Evolutionary conservation across 2,329 filamentous ascomycete species (phyloP).

Genomic region (Raffaelea ambrosiae): DNA sequence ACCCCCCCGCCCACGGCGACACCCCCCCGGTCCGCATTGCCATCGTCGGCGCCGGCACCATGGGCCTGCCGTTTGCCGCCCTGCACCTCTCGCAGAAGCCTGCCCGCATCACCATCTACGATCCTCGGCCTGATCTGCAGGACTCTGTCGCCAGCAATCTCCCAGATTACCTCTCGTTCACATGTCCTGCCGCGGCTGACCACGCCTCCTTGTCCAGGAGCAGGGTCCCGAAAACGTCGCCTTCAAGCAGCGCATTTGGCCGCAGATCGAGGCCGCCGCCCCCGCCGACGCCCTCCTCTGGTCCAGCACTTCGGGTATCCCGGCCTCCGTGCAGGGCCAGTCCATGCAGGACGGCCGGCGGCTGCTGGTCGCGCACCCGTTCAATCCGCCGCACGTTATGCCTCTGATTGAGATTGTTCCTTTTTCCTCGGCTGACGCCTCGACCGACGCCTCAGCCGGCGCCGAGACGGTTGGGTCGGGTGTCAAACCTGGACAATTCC

Average conservation of each 20-base stretch:
- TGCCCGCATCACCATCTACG: constrained; percentile 2
- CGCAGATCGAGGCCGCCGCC: constrained; percentile 21
- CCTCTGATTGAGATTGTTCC: constrained; percentile 32
- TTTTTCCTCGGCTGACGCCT: too few species aligned
- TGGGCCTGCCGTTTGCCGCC: constrained; percentile 9
- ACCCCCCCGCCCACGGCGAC: too few species aligned
- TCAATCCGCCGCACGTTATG: constrained; percentile 40
- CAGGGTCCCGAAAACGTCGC: constrained; percentile 30
- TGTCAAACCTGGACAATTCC: too few species aligned
- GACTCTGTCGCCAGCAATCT: neutral
- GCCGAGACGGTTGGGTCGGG: too few species aligned
- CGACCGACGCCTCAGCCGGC: too few species aligned
- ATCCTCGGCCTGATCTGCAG: constrained; percentile 5
- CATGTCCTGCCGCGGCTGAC: too few species aligned
- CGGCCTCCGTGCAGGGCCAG: constrained; percentile 20
- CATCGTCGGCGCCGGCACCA: constrained; percentile 7
- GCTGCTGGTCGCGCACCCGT: constrained; percentile 36
- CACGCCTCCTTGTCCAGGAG: constrained; percentile 6
- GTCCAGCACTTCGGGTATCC: constrained; percentile 28
- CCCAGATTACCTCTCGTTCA: constrained; percentile 3
- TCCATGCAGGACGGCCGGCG: constrained; percentile 18
- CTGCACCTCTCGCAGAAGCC: constrained; percentile 7
- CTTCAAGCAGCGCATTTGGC: constrained; percentile 28
- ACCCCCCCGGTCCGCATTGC: constrained; percentile 1
- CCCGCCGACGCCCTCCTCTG: constrained; percentile 27